Conservation (phyloP, 2,329 filamentous ascomycete species). For the Penicillium sp. region DNA sequence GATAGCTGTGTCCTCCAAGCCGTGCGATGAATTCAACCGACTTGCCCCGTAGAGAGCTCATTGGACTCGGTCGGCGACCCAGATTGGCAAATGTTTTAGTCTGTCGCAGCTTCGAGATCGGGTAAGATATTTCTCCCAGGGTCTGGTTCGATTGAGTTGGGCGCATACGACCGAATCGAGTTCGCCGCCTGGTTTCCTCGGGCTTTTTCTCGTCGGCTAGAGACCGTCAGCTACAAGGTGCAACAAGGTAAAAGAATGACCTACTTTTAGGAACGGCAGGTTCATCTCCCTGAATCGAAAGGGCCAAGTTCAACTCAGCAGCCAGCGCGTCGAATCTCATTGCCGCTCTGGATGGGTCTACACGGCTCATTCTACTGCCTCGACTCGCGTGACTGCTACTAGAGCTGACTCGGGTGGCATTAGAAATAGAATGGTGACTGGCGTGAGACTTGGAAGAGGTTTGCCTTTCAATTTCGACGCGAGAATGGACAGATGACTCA, state of each 20-base stretch:
- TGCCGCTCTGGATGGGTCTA: slow-evolving; percentile 26
- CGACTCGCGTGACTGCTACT: slow-evolving; percentile 8
- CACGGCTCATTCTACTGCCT: slow-evolving; percentile 20
- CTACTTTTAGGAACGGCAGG: slow-evolving; percentile 6
- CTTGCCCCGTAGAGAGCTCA: slow-evolving; percentile 38
- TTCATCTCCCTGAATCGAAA: slow-evolving; percentile 15
- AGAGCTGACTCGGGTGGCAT: slow-evolving; percentile 3
- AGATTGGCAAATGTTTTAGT: slow-evolving; percentile 43
- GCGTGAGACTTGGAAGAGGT: slow-evolving; percentile 13
- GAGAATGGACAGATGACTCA: not conserved
- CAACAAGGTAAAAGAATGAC: not conserved
- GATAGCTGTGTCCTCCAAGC: slow-evolving; percentile 44
- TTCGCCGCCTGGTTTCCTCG: slow-evolving; percentile 14
- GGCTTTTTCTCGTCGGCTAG: not conserved
- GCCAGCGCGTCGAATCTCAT: slow-evolving; percentile 35
- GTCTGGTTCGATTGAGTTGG: slow-evolving; percentile 37
- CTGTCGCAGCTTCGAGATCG: slow-evolving; percentile 32
- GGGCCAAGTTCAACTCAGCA: slow-evolving; percentile 20
- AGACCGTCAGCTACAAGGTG: not conserved
- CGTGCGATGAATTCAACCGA: slow-evolving; percentile 43
- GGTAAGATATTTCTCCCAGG: slow-evolving; percentile 19
- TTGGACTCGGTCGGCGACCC: slow-evolving; percentile 24
- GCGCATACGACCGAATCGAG: slow-evolving; percentile 31
- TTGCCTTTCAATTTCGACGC: not conserved
- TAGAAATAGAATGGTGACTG: not conserved